These are phyloP conservation scores for Fusarium nodosum DNA, from an alignment of 2,329 filamentous ascomycete species.

Conservation along the genomic window DNA sequence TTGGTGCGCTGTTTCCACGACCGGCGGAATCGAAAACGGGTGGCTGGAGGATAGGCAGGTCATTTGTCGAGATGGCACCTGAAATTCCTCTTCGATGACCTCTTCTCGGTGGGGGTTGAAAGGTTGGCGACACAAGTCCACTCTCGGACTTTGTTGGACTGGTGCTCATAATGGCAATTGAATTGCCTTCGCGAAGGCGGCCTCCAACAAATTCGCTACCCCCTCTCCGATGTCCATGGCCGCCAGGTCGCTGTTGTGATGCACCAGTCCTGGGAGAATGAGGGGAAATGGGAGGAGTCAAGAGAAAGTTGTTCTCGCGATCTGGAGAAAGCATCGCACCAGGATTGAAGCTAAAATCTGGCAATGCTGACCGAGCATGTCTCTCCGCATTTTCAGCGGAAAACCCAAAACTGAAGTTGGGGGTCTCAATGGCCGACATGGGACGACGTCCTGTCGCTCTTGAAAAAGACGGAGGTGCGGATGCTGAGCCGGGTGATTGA, in stretches of 20 bases:
- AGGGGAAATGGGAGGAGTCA: conserved; percentile 70
- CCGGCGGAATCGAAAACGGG: conserved; percentile 63
- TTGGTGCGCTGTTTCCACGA: conserved; percentile 73
- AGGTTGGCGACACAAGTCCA: conserved; percentile 69
- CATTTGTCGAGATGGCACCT: conserved; percentile 84
- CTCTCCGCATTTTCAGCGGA: conserved; percentile 51
- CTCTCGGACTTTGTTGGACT: conserved; percentile 76
- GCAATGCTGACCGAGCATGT: conserved; percentile 57
- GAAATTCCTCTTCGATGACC: conserved; percentile 80
- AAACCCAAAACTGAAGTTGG: conserved; percentile 51
- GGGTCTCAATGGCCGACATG: conserved; percentile 66
- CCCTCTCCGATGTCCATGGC: conserved; percentile 83
- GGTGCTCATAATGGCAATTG: conserved; percentile 73
- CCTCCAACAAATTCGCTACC: conserved; percentile 90
- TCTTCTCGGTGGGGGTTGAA: conserved; percentile 67
- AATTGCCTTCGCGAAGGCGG: conserved; percentile 70
- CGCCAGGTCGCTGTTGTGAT: conserved; percentile 69
- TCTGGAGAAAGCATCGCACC: conserved; percentile 62
- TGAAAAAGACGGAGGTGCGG: conserved; percentile 63
- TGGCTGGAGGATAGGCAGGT: conserved; percentile 79
- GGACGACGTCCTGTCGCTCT: conserved; percentile 65
- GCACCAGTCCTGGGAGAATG: conserved; percentile 64
- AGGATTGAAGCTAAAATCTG: conserved; percentile 70
- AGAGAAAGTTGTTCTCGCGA: conserved; percentile 54
- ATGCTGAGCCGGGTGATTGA: conserved; percentile 59